Evolutionary conservation across 306 rosid species (phyloP), one percentile per base, ranked within the genome.

Genomic region (Dryas octopetala): DNA sequence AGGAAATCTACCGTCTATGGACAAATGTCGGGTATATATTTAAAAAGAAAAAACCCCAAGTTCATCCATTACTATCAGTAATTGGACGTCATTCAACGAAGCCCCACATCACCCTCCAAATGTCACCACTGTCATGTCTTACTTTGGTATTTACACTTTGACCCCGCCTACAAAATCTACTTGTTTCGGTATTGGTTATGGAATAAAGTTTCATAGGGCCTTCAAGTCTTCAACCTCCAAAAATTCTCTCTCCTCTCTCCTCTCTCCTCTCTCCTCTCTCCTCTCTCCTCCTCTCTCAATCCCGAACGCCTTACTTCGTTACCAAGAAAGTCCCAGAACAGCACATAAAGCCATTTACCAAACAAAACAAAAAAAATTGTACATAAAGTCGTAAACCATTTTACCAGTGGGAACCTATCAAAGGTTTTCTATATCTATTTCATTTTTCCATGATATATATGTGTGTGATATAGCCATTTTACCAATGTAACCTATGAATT

Each of bases 141-240:
- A 57, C 3, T 57, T 57, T 26, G 62, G 38, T 32, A n/a, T 19
- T 1, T 57, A 17, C 28, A 19, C 14, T 8, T 57, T 32, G 38
- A 2, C 38, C 38, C 38, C 38, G 3, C 38, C 38, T 1, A 32
- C 38, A 32, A 32, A 32, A 32, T 32, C 3, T 32, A 32, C 38
- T 32, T 32, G 38, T 32, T 32, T 32, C 38, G 38, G 17, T 38
- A 23, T 23, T 23, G 23, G 23, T 23, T 7, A 19, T 48, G 68
- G 79, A 81, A 85, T 82, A 82, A 85, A 85, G 86, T 54, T 54
- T 15, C 2, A 23, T 23, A 23, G 23, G 23, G 23, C 23, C 23
- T 23, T 23, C 23, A 23, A 23, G 23, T 23, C 23, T 23, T 23
- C 23, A 23, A 23, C 23, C 23, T 23, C 23, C 23, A 23, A 23